A percentile compares a stretch with the other conserved stretches of the same genome.
These are phyloP conservation scores for Eucalyptus sp. DNA, from an alignment of 345 rosid genomes.

Conservation along the genomic window DNA sequence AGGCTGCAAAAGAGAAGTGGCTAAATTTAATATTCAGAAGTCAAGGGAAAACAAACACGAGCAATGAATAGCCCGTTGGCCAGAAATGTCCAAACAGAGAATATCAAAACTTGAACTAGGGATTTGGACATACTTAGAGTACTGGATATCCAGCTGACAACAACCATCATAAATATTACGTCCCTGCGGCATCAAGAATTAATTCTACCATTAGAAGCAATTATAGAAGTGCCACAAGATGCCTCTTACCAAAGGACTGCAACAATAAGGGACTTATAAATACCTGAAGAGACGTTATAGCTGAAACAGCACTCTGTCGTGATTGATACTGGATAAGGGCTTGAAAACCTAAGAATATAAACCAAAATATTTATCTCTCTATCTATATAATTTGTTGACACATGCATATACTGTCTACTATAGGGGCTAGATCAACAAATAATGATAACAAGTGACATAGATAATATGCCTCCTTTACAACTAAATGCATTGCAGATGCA, in stretches of 20 bases:
- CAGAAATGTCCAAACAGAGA: not conserved
- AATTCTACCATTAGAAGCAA: not conserved
- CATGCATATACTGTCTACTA: not conserved
- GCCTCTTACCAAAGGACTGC: not conserved
- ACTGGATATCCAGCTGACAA: constrained; percentile 97
- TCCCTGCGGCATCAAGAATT: constrained; percentile 31
- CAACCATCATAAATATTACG: constrained; percentile 99
- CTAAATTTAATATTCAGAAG: not conserved
- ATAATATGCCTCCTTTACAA: not conserved
- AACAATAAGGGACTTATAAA: not conserved
- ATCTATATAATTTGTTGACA: not conserved
- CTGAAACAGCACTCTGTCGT: constrained; percentile 71
- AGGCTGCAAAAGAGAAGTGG: constrained; percentile 37
- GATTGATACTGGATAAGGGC: constrained; percentile 84
- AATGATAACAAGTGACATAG: not conserved
- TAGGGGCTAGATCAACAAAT: not conserved
- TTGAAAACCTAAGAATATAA: constrained; percentile 59
- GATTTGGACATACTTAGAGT: constrained; percentile 58
- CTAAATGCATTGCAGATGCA: not conserved
- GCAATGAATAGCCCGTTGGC: not conserved
- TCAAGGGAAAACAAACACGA: not conserved
- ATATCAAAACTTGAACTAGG: not conserved
- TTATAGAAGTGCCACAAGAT: not conserved
- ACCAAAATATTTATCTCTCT: not conserved
- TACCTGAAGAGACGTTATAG: constrained; percentile 91